Evolutionary conservation across 371 early-diverging fungal genomes (phyloP).

Genomic region (Entomophthora muscae): DNA sequence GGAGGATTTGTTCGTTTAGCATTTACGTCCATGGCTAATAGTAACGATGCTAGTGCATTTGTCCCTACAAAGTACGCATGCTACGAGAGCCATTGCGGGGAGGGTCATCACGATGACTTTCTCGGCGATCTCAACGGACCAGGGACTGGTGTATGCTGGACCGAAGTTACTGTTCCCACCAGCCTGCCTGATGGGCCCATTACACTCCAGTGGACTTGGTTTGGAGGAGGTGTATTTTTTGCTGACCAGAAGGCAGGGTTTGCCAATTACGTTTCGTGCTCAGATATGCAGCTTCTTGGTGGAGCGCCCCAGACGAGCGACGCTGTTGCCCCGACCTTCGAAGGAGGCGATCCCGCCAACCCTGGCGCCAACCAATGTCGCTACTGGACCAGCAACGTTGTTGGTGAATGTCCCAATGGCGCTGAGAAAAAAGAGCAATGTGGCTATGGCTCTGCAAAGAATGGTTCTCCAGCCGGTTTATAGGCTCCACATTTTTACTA

Average conservation of each 20-base stretch:
- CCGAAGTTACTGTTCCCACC: too few relatives aligned
- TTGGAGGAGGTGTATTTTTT: constrained; percentile 16
- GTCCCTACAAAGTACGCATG: too few relatives aligned
- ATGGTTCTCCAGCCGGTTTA: too few relatives aligned
- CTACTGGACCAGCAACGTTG: background rate
- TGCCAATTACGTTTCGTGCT: too few relatives aligned
- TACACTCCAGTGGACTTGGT: constrained; percentile 42
- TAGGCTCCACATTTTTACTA: too few relatives aligned
- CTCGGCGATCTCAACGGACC: constrained; percentile 18
- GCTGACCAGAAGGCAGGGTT: constrained; percentile 35
- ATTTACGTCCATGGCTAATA: constrained; percentile 27
- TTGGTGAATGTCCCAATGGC: background rate
- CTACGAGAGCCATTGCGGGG: too few relatives aligned
- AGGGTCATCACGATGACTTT: too few relatives aligned
- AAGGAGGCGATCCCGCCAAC: too few relatives aligned
- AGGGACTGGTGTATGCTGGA: constrained; percentile 22
- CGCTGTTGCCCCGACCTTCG: too few relatives aligned
- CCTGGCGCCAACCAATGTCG: background rate
- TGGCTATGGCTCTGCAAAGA: too few relatives aligned
- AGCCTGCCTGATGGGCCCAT: constrained; percentile 26
- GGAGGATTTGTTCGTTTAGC: constrained; percentile 40
- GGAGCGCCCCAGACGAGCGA: too few relatives aligned
- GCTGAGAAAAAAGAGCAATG: constrained; percentile 4
- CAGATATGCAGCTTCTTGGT: too few relatives aligned
- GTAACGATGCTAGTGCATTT: constrained; percentile 24